Evolutionary conservation across 495 filamentous ascomycete species (phyloP), one percentile per base, ranked within the genome.

Genomic region (Penicillium malachiteum): DNA sequence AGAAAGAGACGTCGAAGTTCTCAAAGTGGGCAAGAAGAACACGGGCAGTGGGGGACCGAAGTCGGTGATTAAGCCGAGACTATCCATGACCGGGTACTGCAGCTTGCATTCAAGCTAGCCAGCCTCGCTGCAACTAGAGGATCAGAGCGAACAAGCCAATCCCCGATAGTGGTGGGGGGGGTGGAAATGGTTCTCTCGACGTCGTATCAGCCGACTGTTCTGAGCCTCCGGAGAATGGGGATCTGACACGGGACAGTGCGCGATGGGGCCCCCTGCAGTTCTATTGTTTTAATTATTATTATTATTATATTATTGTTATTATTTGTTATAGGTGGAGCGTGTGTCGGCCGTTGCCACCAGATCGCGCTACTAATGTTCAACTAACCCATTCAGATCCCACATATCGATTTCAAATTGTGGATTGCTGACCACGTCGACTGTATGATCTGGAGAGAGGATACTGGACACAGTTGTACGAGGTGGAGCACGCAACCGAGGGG

Each of bases 281-380:
- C 41, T 26, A 26, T 26, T 26, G 21, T 26, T 26, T 26, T 26
- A 26, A n/a, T n/a, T n/a, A n/a, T n/a, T n/a, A n/a, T n/a, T n/a
- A n/a, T n/a, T 26, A 26, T 26, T 26, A 26, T 26, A 4, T 26
- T 2, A 2, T 26, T 26, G 21, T 26, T 26, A 32, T 40, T 26
- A 26, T 26, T 26, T 26, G 21, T 26, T 26, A 32, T 40, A 33
- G 31, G 39, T 54, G 42, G 41, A 18, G 50, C 32, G 54, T 47
- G 45, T 49, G 50, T 38, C 53, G 58, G 52, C 50, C 64, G 55
- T 66, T 66, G 55, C 60, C 60, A 66, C 56, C 54, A 66, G 63
- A 66, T 66, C 63, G 54, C 42, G 44, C 52, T 50, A 55, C 51
- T 17, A 2, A 1, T 1, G 1, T 26, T 18, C 7, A 37, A 10